phyloP scores from a whole-genome alignment of 768 basidiomycete species.

The Pleurotus cornucopiae region DNA sequence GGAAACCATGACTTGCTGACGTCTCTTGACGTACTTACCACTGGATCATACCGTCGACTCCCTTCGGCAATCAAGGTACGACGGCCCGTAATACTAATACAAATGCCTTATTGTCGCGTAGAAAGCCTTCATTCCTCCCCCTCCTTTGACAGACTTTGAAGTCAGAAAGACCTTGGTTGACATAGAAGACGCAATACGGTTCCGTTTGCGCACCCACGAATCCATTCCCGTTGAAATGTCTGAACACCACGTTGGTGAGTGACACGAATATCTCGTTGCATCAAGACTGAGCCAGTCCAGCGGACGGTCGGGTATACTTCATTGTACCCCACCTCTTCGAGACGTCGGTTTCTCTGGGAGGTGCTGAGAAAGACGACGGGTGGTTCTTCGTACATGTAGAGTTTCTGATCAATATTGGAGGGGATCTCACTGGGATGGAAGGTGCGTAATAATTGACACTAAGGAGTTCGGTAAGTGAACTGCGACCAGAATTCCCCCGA shows the following conservation, averaged over 20 bases:
- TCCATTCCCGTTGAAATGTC: slow-evolving; percentile 81
- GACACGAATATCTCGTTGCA: not conserved
- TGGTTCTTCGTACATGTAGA: slow-evolving; percentile 86
- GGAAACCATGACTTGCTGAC: slow-evolving; percentile 93
- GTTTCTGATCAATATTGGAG: slow-evolving; percentile 69
- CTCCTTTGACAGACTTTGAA: slow-evolving; percentile 62
- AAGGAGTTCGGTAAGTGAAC: not conserved
- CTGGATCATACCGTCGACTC: slow-evolving; percentile 80
- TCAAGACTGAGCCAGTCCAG: slow-evolving; percentile 30
- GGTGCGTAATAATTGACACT: slow-evolving; percentile 31
- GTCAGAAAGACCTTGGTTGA: slow-evolving; percentile 62
- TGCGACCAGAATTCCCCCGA: slow-evolving; percentile 63
- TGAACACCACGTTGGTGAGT: slow-evolving; percentile 57
- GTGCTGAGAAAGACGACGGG: slow-evolving; percentile 62
- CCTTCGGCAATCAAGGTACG: slow-evolving; percentile 76
- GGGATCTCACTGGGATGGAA: slow-evolving; percentile 69
- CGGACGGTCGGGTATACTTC: slow-evolving; percentile 77
- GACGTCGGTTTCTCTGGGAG: slow-evolving; percentile 68
- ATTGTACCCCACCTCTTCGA: slow-evolving; percentile 70
- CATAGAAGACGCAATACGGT: slow-evolving; percentile 77
- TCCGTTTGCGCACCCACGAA: slow-evolving; percentile 75
- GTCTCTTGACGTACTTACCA: slow-evolving; percentile 83
- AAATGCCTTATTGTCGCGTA: slow-evolving; percentile 21
- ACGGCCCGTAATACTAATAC: slow-evolving; percentile 8
- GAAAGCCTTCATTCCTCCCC: slow-evolving; percentile 67